Conservation (phyloP, 208 protist genomes). For the Wallacemonas rigidus region DNA sequence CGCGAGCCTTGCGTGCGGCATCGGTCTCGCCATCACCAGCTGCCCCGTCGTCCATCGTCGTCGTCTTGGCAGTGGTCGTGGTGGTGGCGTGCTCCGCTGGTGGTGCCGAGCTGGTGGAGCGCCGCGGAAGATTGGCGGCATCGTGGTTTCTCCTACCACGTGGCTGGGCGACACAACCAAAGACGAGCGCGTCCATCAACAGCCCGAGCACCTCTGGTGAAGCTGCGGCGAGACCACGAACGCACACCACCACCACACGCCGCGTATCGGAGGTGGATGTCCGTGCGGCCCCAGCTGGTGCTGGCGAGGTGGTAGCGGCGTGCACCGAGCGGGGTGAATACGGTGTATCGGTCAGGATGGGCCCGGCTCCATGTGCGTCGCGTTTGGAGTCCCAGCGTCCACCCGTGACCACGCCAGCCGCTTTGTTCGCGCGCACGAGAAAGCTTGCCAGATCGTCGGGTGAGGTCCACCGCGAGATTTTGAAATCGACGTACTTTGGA, state of each 20-base stretch:
- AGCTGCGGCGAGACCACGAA: conserved; percentile 63
- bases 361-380: neutral
- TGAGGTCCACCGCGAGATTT: conserved; percentile 59
- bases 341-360: neutral
- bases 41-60: too few relatives aligned
- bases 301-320: neutral
- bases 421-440: conserved; percentile 58
- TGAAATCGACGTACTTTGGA: conserved; percentile 79
- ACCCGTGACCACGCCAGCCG: conserved; percentile 21
- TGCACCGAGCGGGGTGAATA: conserved; percentile 10
- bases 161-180: conserved; percentile 47
- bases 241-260: conserved; percentile 75
- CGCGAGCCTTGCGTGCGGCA: neutral
- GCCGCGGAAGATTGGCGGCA: conserved; percentile 9
- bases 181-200: conserved; percentile 75
- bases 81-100: too few relatives aligned
- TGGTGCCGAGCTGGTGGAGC: conserved; percentile 30
- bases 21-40: neutral
- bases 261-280: conserved; percentile 18
- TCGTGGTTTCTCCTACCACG: neutral
- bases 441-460: conserved; percentile 68
- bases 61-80: neutral
- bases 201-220: conserved; percentile 57
- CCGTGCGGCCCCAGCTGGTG: neutral
- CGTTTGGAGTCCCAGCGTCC: conserved; percentile 7